Percentiles rank a stretch among this genome's conserved stretches.
phyloP scores from a whole-genome alignment of 1,284 basidiomycete genomes.

The Boletus calvinii region DNA sequence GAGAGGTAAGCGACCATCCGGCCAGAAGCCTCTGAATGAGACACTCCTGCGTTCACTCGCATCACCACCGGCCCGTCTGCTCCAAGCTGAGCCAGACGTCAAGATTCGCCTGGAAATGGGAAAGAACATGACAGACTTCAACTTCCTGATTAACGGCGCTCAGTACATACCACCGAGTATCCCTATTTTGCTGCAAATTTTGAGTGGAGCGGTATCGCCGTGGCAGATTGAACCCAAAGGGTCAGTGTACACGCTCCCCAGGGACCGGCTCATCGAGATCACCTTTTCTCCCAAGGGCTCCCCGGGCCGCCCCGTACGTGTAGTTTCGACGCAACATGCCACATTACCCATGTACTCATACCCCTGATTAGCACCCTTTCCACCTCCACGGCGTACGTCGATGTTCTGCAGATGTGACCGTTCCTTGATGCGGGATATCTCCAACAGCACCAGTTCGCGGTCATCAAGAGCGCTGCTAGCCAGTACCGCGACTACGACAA shows the following conservation, averaged over 20 bases:
- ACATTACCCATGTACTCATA: background rate
- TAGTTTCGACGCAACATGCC: background rate
- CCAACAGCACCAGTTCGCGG: conserved; percentile 38
- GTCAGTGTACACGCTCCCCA: conserved; percentile 40
- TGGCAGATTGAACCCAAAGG: conserved; percentile 41
- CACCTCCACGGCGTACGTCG: conserved; percentile 42
- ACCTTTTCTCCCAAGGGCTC: conserved; percentile 36
- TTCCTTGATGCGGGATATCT: background rate
- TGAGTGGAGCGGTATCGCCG: conserved; percentile 40
- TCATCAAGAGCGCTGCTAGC: conserved; percentile 38
- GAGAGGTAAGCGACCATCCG: conserved; percentile 17
- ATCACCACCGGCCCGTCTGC: too few relatives aligned
- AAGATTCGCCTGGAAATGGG: too few relatives aligned
- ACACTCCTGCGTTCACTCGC: too few relatives aligned
- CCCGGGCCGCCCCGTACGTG: conserved; percentile 32
- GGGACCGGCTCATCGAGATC: conserved; percentile 43
- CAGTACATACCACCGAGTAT: conserved; percentile 37
- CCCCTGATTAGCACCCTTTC: conserved; percentile 35
- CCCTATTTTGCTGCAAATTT: conserved; percentile 47
- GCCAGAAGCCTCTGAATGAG: background rate
- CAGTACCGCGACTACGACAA: conserved; percentile 37
- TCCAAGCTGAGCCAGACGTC: too few relatives aligned
- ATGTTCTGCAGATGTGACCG: background rate
- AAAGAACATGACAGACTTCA: too few relatives aligned
- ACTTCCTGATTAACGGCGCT: conserved; percentile 30